Base-by-base conservation (phyloP, 441 rosid genomes). In the Euphorbia celastroides region DNA sequence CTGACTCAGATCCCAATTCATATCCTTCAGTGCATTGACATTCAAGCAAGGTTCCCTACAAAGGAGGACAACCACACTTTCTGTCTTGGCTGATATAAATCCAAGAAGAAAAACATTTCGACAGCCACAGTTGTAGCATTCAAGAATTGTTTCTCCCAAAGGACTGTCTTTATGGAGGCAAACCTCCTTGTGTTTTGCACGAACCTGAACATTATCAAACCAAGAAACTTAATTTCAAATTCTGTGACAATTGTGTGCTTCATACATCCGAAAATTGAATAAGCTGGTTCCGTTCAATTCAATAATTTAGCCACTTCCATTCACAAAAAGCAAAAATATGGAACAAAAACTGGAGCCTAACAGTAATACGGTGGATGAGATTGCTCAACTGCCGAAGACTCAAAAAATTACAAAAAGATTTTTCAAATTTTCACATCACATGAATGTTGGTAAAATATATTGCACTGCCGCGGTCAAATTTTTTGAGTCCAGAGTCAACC, bases 161-260 rank as follows among this genome's bases (percentile, higher is more conserved):
- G 99, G 99, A 78, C 99, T 95, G 79, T 95, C 99, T 79, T 90
- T 92, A 72, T 95, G 98, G 32, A 95, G 98, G 79, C 99, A 95
- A 63, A 95, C 99, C 82, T 95, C 99, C 80, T 95, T 95, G 77
- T 92, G 98, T 65, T 95, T 95, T 12, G 99, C 97, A 77, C 97
- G 96, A 64, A 92, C 98, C 99, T 94, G 68, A 79, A 67, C 63
- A 81, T 10, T n/a, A 61, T 41, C 46, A 66, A 34, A 58, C 46
- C 72, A 66, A 64, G n/a, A n/a, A n/a, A 71, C 14, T 17, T 41
- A 63, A 57, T 50, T 71, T 28, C 70, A 67, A 65, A 55, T 16
- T 52, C n/a, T 60, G 16, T 25, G 20, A 14, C 30, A 42, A 42
- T 20, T 7, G 19, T 7, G 19, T 2, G 26, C 46, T 20, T 22